Evolutionary conservation across 2,329 filamentous ascomycete species (phyloP).

Genomic region (Beauveria sp.): DNA sequence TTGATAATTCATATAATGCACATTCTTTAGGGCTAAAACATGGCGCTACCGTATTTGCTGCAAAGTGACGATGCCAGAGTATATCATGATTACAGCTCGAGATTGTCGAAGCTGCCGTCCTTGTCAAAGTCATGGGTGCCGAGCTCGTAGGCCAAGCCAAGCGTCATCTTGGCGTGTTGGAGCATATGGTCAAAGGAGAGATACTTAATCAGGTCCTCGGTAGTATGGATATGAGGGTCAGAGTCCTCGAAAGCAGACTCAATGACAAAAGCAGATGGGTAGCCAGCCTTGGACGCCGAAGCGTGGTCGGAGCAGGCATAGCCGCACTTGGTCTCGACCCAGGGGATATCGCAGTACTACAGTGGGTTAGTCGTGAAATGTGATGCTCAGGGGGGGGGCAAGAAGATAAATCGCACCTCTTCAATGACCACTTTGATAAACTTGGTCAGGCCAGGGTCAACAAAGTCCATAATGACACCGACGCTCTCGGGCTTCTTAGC

Average conservation of each 20-base stretch:
- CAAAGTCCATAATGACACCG: constrained; percentile 87
- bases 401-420: constrained; percentile 23
- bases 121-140: constrained; percentile 62
- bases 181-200: constrained; percentile 86
- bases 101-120: background rate
- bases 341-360: constrained; percentile 82
- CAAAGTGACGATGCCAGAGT: background rate
- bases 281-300: constrained; percentile 65
- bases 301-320: constrained; percentile 77
- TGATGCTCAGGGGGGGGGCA: background rate
- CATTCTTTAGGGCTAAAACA: background rate
- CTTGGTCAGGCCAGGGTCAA: constrained; percentile 70
- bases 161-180: constrained; percentile 77
- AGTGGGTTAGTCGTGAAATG: background rate
- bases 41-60: background rate
- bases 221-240: constrained; percentile 62
- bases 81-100: background rate
- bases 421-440: constrained; percentile 89
- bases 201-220: constrained; percentile 62
- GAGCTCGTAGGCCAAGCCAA: constrained; percentile 78
- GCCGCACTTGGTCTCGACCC: constrained; percentile 79
- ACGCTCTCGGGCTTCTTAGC: constrained; percentile 78
- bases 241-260: constrained; percentile 62
- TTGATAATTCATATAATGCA: background rate
- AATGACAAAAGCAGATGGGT: constrained; percentile 69